A percentile compares a stretch with the other conserved stretches of the same genome.
phyloP scores from a whole-genome alignment of 2,329 filamentous ascomycete genomes.

The Trichothecium sympodiale region DNA sequence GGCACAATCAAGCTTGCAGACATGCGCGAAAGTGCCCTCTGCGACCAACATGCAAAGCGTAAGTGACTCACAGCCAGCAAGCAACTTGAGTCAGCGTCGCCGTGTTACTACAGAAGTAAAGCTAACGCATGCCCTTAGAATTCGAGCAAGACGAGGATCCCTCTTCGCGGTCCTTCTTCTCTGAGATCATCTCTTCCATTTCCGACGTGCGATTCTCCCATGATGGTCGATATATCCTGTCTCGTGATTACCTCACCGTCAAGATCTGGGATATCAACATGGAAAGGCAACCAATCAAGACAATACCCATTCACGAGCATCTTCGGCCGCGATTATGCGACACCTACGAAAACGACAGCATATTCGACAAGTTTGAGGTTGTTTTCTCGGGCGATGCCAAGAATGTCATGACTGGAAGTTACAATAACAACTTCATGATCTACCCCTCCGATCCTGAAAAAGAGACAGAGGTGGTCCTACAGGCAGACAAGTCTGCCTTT shows the following conservation, averaged over 20 bases:
- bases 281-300: slow-evolving; percentile 95
- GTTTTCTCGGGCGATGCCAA: slow-evolving; percentile 97
- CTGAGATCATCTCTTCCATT: slow-evolving; percentile 98
- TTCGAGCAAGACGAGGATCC: slow-evolving; percentile 99
- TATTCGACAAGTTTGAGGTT: slow-evolving; percentile 99
- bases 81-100: slow-evolving; percentile 1
- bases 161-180: slow-evolving; percentile 95
- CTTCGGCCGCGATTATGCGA: slow-evolving; percentile 88
- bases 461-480: slow-evolving; percentile 92
- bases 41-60: slow-evolving; percentile 94
- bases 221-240: slow-evolving; percentile 93
- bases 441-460: slow-evolving; percentile 93
- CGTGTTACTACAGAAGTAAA: background rate
- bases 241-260: slow-evolving; percentile 93
- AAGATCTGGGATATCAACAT: slow-evolving; percentile 99
- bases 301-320: slow-evolving; percentile 97
- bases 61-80: slow-evolving; percentile 16
- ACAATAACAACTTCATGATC: slow-evolving; percentile 99
- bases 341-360: slow-evolving; percentile 98
- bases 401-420: slow-evolving; percentile 99
- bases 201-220: slow-evolving; percentile 96
- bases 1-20: slow-evolving; percentile 98
- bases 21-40: slow-evolving; percentile 94
- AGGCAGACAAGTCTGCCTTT: slow-evolving; percentile 98
- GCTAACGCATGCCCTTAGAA: slow-evolving; percentile 40